Conservation (phyloP, 768 basidiomycete species). For the Scleroderma bovista region DNA sequence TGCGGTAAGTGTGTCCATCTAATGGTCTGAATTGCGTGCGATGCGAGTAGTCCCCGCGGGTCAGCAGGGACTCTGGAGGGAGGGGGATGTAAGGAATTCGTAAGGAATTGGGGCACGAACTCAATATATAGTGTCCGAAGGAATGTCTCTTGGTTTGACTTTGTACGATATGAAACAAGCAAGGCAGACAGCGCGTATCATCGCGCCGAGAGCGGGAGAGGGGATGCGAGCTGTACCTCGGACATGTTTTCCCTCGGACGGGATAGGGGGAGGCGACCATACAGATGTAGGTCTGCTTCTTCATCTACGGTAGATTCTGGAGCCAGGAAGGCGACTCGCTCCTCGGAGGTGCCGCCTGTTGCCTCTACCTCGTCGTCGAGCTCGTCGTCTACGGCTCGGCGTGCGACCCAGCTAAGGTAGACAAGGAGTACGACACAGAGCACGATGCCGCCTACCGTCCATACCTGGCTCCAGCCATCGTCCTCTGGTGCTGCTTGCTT, state of each 20-base stretch:
- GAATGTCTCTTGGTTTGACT: conserved; percentile 9
- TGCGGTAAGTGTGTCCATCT: not conserved
- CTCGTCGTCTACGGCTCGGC: conserved; percentile 57
- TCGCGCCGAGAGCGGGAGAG: conserved; percentile 13
- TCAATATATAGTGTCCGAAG: conserved; percentile 2
- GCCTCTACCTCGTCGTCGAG: conserved; percentile 38
- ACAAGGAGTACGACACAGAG: conserved; percentile 72
- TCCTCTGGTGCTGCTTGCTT: conserved; percentile 44
- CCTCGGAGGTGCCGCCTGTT: conserved; percentile 34
- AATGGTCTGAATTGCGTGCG: not conserved
- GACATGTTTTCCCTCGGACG: conserved; percentile 35
- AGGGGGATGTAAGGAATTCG: not conserved
- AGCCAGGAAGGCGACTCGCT: conserved; percentile 45
- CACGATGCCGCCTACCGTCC: conserved; percentile 62
- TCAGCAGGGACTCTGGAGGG: not conserved
- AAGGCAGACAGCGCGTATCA: conserved; percentile 5
- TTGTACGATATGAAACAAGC: conserved; percentile 11
- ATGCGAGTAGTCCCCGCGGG: not conserved
- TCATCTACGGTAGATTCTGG: conserved; percentile 17
- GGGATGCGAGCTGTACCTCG: conserved; percentile 37
- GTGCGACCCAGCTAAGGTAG: conserved; percentile 78
- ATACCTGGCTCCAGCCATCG: conserved; percentile 47
- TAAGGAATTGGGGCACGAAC: not conserved
- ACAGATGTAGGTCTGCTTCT: conserved; percentile 14
- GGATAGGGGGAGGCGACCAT: conserved; percentile 13